A percentile compares a stretch with the other conserved stretches of the same genome.
phyloP scores from a whole-genome alignment of 495 filamentous ascomycete species.

The Thozetella sp. region DNA sequence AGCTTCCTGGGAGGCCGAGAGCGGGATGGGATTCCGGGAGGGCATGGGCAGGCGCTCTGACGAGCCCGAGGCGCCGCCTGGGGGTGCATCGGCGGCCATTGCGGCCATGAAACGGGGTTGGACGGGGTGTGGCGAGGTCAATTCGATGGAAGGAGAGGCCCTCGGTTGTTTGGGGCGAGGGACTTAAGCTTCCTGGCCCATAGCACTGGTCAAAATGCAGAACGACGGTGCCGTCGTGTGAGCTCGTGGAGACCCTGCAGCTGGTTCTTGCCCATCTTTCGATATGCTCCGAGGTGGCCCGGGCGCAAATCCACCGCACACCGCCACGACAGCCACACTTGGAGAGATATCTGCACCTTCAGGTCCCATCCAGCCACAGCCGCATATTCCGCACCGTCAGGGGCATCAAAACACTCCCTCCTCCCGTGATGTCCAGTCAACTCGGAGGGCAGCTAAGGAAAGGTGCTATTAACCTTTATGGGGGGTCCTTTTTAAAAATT shows the following conservation, averaged over 20 bases:
- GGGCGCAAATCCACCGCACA: not conserved
- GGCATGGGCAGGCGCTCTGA: slow-evolving; percentile 49
- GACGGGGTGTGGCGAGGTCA: not conserved
- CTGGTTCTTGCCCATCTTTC: slow-evolving; percentile 1
- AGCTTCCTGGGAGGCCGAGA: slow-evolving; percentile 87
- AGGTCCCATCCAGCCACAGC: not conserved
- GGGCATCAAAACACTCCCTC: too few species aligned
- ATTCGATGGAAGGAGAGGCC: not conserved
- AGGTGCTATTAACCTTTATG: too few species aligned
- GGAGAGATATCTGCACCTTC: not conserved
- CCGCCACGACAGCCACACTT: not conserved
- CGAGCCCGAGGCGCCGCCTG: slow-evolving; percentile 4
- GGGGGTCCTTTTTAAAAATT: too few species aligned
- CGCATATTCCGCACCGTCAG: too few species aligned
- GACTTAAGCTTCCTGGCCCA: not conserved
- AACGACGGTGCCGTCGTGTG: not conserved
- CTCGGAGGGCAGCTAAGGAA: too few species aligned
- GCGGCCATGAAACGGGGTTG: slow-evolving; percentile 25
- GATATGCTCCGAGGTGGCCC: slow-evolving; percentile 1
- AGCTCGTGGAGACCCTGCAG: not conserved
- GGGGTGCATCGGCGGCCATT: slow-evolving; percentile 29
- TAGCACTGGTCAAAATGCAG: not conserved
- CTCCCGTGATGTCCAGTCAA: too few species aligned
- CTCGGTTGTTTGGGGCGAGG: not conserved
- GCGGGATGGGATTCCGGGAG: slow-evolving; percentile 83